Conservation (phyloP, 257 asterid species). For the Marsdenia floribunda region DNA sequence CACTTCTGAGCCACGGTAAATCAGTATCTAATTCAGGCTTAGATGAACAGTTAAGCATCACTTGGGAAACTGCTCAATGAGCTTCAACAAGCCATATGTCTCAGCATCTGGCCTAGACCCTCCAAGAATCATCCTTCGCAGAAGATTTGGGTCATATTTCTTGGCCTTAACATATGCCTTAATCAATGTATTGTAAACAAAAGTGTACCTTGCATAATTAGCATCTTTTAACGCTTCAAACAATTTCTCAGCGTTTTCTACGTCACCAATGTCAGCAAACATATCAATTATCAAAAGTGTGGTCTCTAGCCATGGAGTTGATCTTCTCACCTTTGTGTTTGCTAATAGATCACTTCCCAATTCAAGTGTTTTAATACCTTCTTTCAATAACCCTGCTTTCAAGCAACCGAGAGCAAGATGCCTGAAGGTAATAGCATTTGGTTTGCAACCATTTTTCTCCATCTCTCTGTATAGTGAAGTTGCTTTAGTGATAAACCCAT, state of each 20-base stretch:
- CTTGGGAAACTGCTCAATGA: conserved; percentile 52
- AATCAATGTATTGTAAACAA: conserved; percentile 67
- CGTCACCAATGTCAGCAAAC: conserved; percentile 63
- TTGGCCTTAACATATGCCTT: conserved; percentile 85
- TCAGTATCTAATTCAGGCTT: not conserved
- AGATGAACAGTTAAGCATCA: conserved; percentile 5
- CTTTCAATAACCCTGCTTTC: conserved; percentile 65
- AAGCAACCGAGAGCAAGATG: conserved; percentile 83
- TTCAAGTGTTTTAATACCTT: conserved; percentile 60
- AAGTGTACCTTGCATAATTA: conserved; percentile 68
- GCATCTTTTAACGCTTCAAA: conserved; percentile 62
- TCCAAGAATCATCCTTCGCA: conserved; percentile 84
- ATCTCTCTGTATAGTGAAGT: conserved; percentile 71
- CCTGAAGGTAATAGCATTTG: conserved; percentile 71
- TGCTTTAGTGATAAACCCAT: conserved; percentile 71
- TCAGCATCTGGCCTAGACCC: conserved; percentile 89
- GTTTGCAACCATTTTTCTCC: conserved; percentile 63
- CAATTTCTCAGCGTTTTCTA: conserved; percentile 57
- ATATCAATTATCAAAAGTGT: conserved; percentile 47
- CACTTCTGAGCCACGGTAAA: not conserved
- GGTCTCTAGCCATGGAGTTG: conserved; percentile 84
- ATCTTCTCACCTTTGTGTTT: conserved; percentile 43
- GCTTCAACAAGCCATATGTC: conserved; percentile 74
- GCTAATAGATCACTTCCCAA: conserved; percentile 38
- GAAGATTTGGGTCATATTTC: conserved; percentile 62